Conservation (phyloP, 2,329 filamentous ascomycete genomes). For the Fusarium temperatum region DNA sequence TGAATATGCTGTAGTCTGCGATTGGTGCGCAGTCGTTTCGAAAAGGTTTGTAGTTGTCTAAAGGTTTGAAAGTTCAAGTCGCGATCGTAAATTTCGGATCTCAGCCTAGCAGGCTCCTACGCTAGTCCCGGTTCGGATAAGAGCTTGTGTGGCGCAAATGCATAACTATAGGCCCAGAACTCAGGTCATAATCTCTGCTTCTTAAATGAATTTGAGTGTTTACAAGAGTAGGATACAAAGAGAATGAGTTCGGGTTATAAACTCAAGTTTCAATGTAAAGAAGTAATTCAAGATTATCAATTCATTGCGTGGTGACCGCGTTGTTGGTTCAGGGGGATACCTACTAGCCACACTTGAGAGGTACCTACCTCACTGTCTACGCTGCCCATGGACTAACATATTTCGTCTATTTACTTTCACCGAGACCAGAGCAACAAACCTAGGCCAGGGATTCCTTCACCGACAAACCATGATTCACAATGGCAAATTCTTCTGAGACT, state of each 20-base stretch:
- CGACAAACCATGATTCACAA: constrained; percentile 35
- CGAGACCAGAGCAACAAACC: constrained; percentile 19
- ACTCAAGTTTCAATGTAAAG: neutral
- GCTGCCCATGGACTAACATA: constrained; percentile 10
- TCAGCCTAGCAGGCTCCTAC: constrained; percentile 36
- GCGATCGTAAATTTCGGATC: constrained; percentile 51
- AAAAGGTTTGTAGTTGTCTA: constrained; percentile 30
- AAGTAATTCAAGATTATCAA: neutral
- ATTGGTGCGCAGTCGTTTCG: constrained; percentile 39
- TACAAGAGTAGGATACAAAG: neutral
- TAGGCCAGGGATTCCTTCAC: constrained; percentile 2
- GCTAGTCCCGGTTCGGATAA: constrained; percentile 20
- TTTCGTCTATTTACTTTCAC: constrained; percentile 30
- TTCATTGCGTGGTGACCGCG: neutral
- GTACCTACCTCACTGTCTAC: neutral
- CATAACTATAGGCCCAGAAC: constrained; percentile 18
- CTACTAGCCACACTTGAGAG: constrained; percentile 28
- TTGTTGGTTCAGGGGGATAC: neutral
- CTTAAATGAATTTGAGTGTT: neutral
- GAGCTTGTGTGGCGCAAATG: constrained; percentile 26
- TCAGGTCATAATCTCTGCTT: neutral
- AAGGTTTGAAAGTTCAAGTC: constrained; percentile 30
- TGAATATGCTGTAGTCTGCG: constrained; percentile 34
- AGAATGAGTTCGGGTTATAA: neutral
- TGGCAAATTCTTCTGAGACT: constrained; percentile 47